phyloP scores from a whole-genome alignment of 148 eudicot species.

The Mesembryanthemum crystallinum region DNA sequence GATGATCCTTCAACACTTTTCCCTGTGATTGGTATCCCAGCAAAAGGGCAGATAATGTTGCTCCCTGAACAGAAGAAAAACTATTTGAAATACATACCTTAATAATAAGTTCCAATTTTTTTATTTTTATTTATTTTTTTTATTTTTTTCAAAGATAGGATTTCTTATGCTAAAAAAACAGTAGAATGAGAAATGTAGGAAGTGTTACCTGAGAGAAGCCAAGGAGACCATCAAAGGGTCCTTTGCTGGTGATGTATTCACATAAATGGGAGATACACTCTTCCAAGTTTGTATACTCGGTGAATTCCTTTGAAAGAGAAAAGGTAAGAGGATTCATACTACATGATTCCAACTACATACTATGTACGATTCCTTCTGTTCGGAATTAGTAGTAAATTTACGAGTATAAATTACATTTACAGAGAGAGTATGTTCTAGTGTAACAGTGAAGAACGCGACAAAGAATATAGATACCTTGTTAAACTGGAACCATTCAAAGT shows the following conservation, averaged over 20 bases:
- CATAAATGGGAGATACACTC: constrained; percentile 69
- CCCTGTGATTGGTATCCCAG: constrained; percentile 75
- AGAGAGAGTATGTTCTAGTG: too few species aligned
- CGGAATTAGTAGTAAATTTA: not conserved
- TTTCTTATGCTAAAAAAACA: too few species aligned
- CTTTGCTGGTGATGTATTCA: constrained; percentile 60
- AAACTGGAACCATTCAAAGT: constrained; percentile 90
- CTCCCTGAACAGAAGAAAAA: constrained; percentile 39
- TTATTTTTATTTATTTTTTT: too few species aligned
- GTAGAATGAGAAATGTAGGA: not conserved
- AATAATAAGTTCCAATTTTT: too few species aligned
- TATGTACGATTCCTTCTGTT: not conserved
- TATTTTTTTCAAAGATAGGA: too few species aligned
- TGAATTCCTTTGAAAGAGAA: constrained; percentile 50
- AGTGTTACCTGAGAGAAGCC: constrained; percentile 77
- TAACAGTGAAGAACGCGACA: not conserved
- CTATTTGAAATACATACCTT: not conserved
- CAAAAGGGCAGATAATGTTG: constrained; percentile 58
- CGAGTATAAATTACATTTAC: not conserved
- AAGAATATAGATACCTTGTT: constrained; percentile 37
- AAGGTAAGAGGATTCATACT: too few species aligned
- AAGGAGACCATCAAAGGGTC: constrained; percentile 79
- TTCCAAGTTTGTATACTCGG: constrained; percentile 72
- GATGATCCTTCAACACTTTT: constrained; percentile 64
- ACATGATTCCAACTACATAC: too few species aligned